These are phyloP conservation scores for Kwoniella europaea DNA, from an alignment of 768 basidiomycete species.

Conservation along the genomic window DNA sequence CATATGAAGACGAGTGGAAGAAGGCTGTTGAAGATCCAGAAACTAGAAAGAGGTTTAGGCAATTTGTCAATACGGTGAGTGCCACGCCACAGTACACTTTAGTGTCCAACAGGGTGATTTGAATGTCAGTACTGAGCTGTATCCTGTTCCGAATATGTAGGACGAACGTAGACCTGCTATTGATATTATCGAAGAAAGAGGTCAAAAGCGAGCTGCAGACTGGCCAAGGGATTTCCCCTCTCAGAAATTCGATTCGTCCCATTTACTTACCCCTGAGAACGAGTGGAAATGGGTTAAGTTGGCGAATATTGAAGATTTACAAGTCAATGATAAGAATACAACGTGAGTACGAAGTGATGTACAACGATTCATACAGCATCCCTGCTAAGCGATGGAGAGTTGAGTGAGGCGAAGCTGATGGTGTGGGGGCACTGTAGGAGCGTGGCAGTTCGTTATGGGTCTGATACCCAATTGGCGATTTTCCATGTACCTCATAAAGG, in stretches of 20 bases:
- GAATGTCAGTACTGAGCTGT: background rate
- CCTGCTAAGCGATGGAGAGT: no score
- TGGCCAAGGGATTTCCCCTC: slow-evolving; percentile 69
- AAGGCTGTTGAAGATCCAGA: slow-evolving; percentile 66
- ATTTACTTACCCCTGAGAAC: slow-evolving; percentile 61
- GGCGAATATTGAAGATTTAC: slow-evolving; percentile 63
- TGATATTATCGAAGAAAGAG: slow-evolving; percentile 68
- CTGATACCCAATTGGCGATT: slow-evolving; percentile 68
- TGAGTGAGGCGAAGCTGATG: background rate
- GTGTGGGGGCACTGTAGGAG: slow-evolving; percentile 34
- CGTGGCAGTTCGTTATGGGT: slow-evolving; percentile 45
- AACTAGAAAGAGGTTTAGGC: slow-evolving; percentile 64
- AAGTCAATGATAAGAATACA: slow-evolving; percentile 61
- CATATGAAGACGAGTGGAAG: slow-evolving; percentile 75
- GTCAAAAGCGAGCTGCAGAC: slow-evolving; percentile 69
- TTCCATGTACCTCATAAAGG: slow-evolving; percentile 68
- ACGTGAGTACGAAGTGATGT: slow-evolving; percentile 48
- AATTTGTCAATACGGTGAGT: slow-evolving; percentile 70
- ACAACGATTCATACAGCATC: background rate
- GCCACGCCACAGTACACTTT: background rate
- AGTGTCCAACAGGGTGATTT: background rate
- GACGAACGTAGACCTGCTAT: slow-evolving; percentile 61
- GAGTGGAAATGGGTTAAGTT: slow-evolving; percentile 68
- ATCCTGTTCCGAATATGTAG: slow-evolving; percentile 29
- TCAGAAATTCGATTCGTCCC: slow-evolving; percentile 43